Percentiles rank a stretch among this genome's conserved stretches.
Evolutionary conservation across 2,329 filamentous ascomycete genomes (phyloP).

Genomic region (Aureobasidium sp.): DNA sequence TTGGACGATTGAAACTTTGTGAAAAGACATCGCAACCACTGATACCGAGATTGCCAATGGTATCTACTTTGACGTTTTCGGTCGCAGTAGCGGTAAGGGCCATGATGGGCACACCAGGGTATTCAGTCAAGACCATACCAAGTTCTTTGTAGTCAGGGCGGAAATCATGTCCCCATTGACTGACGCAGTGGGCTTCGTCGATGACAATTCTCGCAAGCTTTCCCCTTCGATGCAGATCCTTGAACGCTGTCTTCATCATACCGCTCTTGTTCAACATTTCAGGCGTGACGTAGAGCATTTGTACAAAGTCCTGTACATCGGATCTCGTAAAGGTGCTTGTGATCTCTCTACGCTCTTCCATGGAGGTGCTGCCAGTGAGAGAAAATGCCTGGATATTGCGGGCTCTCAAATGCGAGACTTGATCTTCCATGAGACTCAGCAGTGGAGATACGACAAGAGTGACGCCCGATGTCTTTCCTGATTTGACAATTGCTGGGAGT

Average conservation of each 20-base stretch:
- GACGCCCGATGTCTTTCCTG: constrained; percentile 73
- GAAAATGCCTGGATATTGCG: constrained; percentile 71
- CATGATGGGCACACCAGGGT: constrained; percentile 79
- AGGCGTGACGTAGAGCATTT: constrained; percentile 89
- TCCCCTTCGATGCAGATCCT: constrained; percentile 57
- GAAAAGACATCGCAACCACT: constrained; percentile 67
- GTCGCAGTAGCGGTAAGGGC: constrained; percentile 94
- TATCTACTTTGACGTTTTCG: constrained; percentile 82
- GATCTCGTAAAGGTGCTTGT: constrained; percentile 54
- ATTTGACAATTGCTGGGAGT: constrained; percentile 73
- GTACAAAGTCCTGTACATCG: constrained; percentile 66
- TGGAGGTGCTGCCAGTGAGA: constrained; percentile 68
- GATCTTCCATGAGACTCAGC: constrained; percentile 94
- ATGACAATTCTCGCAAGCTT: constrained; percentile 88
- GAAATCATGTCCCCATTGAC: constrained; percentile 98
- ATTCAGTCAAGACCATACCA: constrained; percentile 62
- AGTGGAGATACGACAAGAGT: constrained; percentile 93
- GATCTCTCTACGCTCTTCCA: constrained; percentile 56
- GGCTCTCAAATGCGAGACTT: constrained; percentile 71
- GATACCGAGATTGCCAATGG: constrained; percentile 86
- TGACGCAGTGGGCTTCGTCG: constrained; percentile 98
- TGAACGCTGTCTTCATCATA: constrained; percentile 57
- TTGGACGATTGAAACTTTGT: constrained; percentile 96
- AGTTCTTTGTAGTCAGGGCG: constrained; percentile 89
- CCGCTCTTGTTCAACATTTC: constrained; percentile 88